A percentile compares a stretch with the other conserved stretches of the same genome.
phyloP scores from a whole-genome alignment of 441 rosid genomes.

The Lepidium campestre region DNA sequence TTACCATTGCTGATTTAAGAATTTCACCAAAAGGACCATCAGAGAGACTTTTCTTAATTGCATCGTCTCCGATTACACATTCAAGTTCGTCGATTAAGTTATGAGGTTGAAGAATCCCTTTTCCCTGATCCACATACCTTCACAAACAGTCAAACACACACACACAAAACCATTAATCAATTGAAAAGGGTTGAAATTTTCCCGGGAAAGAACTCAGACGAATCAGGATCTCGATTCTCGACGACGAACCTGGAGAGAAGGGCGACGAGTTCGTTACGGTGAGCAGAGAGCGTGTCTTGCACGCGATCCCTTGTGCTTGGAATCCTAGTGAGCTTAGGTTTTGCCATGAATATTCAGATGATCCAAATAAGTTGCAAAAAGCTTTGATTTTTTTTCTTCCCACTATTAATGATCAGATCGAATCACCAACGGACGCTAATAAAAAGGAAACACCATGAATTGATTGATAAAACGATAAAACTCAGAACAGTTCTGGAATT shows the following conservation, averaged over 20 bases:
- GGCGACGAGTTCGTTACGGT: slow-evolving; percentile 82
- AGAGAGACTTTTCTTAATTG: slow-evolving; percentile 36
- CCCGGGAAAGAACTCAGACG: background rate
- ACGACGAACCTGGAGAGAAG: slow-evolving; percentile 79
- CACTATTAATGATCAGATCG: background rate
- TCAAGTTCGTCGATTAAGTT: slow-evolving; percentile 81
- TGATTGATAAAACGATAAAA: background rate
- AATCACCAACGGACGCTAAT: background rate
- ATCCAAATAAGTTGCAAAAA: background rate
- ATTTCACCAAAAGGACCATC: slow-evolving; percentile 77
- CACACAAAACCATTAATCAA: background rate
- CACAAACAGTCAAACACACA: background rate
- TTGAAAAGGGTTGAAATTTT: background rate
- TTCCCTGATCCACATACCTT: slow-evolving; percentile 93
- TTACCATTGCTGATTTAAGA: slow-evolving; percentile 69
- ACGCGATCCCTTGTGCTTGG: slow-evolving; percentile 84
- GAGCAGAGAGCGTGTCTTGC: slow-evolving; percentile 76
- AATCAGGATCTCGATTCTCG: background rate
- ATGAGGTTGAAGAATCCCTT: slow-evolving; percentile 87
- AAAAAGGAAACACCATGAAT: background rate
- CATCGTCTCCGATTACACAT: slow-evolving; percentile 47
- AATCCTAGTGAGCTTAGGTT: slow-evolving; percentile 45
- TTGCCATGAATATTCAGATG: slow-evolving; percentile 37
- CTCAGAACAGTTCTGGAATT: background rate
- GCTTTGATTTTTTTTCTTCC: background rate